Base-by-base conservation (phyloP, 2,329 filamentous ascomycete species). In the Pseudogymnoascus sp. region DNA sequence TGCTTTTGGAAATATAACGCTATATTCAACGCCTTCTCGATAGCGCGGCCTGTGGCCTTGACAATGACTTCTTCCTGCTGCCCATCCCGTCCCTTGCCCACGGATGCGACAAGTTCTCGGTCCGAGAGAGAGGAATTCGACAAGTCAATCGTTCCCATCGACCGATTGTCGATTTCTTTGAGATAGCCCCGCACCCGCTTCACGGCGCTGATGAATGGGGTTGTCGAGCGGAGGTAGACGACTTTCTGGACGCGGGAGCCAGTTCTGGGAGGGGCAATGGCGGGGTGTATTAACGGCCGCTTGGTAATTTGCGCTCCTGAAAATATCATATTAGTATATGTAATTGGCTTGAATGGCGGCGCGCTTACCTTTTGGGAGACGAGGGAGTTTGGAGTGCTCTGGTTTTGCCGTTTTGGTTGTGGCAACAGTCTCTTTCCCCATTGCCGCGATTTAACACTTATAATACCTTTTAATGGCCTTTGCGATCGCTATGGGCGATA, bases 221-320 rank as follows among this genome's bases (percentile, higher is more conserved):
- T 67, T 8, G 57, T 63, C 47, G 68, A 38, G 31, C 68, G 71
- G 31, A 74, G 64, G 60, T 74, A 74, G 61, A 74, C 64, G 36
- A 69, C 64, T 64, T 74, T 73, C 17, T 63, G 68, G 6, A 65
- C 65, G 19, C 13, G 42, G 36, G 70, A 66, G 8, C 63, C 61
- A n/a, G 68, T 62, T 19, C 64, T 67, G 4, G 65, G 67, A 1
- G 67, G 59, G 17, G 71, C 62, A 35, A 73, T 69, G 2, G 71
- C 60, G 15, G 72, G 70, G 66, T 74, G 73, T 36, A 74, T 64
- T 59, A 74, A 71, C 4, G 72, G 72, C 19, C 73, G 70, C 66
- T 74, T 74, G 57, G 65, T 64, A 26, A 74, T 72, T 64, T 67
- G 69, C 36, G 71, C 67, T 44, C 64, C 73, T 74, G 47, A 21